Percentiles rank a stretch among this genome's conserved stretches.
phyloP scores from a whole-genome alignment of 331 rosid species.

The Pyracantha coccinea region DNA sequence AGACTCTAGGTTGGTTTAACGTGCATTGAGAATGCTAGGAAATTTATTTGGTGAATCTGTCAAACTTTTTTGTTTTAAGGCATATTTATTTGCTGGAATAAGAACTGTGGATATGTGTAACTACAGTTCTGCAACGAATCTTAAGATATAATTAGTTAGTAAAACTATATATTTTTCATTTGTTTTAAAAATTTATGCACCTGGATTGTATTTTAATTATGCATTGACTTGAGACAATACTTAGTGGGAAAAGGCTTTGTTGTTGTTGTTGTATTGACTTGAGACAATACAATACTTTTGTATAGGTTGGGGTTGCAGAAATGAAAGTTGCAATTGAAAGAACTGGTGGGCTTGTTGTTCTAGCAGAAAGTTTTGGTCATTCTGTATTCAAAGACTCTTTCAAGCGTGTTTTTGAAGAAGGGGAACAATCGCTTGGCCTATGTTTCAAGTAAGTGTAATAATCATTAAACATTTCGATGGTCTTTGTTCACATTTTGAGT shows the following conservation, averaged over 20 bases:
- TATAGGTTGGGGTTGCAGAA: slow-evolving; percentile 96
- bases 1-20: neutral
- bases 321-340: slow-evolving; percentile 96
- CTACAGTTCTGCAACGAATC: neutral
- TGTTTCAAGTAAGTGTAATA: slow-evolving; percentile 78
- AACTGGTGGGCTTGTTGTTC: slow-evolving; percentile 96
- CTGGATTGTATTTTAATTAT: neutral
- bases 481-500: neutral
- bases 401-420: slow-evolving; percentile 87
- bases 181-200: neutral
- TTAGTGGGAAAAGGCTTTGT: too few species aligned
- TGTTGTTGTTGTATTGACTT: too few species aligned
- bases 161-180: neutral
- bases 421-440: slow-evolving; percentile 96
- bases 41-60: neutral
- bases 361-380: slow-evolving; percentile 96
- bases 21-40: neutral
- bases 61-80: neutral
- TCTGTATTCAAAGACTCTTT: slow-evolving; percentile 97
- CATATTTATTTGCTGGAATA: neutral
- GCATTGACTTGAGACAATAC: neutral
- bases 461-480: slow-evolving; percentile 8
- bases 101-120: neutral
- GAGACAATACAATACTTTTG: slow-evolving; percentile 11
- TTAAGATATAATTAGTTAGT: neutral